phyloP scores from a whole-genome alignment of 2,329 filamentous ascomycete species.

The Teratosphaeria zuluensis region DNA sequence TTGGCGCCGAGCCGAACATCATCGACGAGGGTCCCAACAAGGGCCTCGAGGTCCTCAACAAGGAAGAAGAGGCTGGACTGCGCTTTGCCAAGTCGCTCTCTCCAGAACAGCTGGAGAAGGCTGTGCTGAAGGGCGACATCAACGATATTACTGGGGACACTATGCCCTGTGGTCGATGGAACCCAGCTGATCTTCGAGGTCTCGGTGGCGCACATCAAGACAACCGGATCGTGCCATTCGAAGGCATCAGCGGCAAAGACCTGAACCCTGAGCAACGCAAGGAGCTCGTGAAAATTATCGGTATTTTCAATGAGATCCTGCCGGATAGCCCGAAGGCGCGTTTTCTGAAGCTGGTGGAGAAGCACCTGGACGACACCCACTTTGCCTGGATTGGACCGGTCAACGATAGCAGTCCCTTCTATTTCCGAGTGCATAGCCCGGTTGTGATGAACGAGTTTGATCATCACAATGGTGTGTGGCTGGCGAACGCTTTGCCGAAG shows the following conservation, averaged over 20 bases:
- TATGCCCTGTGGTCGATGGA: slow-evolving; percentile 56
- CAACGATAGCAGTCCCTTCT: slow-evolving; percentile 58
- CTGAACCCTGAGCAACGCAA: slow-evolving; percentile 42
- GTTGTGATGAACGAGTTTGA: slow-evolving; percentile 68
- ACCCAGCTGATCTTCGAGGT: slow-evolving; percentile 69
- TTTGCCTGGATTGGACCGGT: slow-evolving; percentile 69
- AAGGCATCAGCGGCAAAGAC: slow-evolving; percentile 50
- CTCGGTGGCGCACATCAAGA: slow-evolving; percentile 68
- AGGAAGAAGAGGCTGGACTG: slow-evolving; percentile 54
- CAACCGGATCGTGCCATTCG: slow-evolving; percentile 61
- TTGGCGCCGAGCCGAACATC: slow-evolving; percentile 66
- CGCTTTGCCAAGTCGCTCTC: slow-evolving; percentile 56
- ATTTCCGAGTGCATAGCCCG: slow-evolving; percentile 66
- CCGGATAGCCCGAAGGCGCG: slow-evolving; percentile 45
- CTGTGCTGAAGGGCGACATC: slow-evolving; percentile 47
- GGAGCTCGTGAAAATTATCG: slow-evolving; percentile 47
- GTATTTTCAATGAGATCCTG: slow-evolving; percentile 58
- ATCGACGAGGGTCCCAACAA: slow-evolving; percentile 55
- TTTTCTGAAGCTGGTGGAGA: slow-evolving; percentile 45
- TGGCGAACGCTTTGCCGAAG: slow-evolving; percentile 60
- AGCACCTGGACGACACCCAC: slow-evolving; percentile 56
- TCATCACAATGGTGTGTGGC: slow-evolving; percentile 67
- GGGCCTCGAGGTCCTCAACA: slow-evolving; percentile 55
- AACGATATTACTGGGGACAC: slow-evolving; percentile 47
- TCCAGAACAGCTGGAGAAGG: slow-evolving; percentile 35